Base-by-base conservation (phyloP, 1,139 yeast genomes). In the Blastobotrys proliferans region DNA sequence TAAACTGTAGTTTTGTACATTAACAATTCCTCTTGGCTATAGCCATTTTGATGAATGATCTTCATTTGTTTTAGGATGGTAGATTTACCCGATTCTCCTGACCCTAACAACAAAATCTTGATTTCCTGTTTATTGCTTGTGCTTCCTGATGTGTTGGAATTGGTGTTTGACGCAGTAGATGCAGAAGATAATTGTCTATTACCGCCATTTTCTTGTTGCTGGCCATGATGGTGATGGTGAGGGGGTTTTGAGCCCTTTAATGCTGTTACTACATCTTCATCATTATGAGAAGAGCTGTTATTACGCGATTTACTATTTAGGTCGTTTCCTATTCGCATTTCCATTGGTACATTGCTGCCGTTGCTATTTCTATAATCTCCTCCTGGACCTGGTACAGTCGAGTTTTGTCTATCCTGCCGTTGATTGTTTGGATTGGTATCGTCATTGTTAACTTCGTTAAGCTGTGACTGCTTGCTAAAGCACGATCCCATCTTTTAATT, bases 11-110 rank as follows among this genome's bases (percentile, higher is more conserved):
- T 83, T 57, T 74, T 76, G 61, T 79, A 81, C 57, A 80, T 83
- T 49, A 70, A 65, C 42, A 77, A 62, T 56, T 82, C 88, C 44
- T 77, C 79, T 47, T 70, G 72, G 3, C 81, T 63, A 58, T 79
- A 82, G 3, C 88, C 88, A 54, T 77, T 72, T 57, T 80, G 83
- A 57, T 82, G 87, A 47, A 82, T 70, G 45, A 82, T 82, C 57
- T 82, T 82, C 79, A 82, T 82, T 62, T 82, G 90, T 58, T 81
- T 82, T 35, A 82, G 76, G 46, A 82, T 78, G 19, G 90, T 82
- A 10, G 86, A 79, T 58, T 82, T 82, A 6, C 90, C 90, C 50
- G 83, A 75, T 57, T 82, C 90, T 3, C 90, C 90, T 0, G 86
- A 78, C 4, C 88, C 90, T 44, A 82, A 69, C 40, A 82, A 68